These are phyloP conservation scores for Globisporangium middletonii DNA, from an alignment of 352 stramenopile species.

Conservation along the genomic window DNA sequence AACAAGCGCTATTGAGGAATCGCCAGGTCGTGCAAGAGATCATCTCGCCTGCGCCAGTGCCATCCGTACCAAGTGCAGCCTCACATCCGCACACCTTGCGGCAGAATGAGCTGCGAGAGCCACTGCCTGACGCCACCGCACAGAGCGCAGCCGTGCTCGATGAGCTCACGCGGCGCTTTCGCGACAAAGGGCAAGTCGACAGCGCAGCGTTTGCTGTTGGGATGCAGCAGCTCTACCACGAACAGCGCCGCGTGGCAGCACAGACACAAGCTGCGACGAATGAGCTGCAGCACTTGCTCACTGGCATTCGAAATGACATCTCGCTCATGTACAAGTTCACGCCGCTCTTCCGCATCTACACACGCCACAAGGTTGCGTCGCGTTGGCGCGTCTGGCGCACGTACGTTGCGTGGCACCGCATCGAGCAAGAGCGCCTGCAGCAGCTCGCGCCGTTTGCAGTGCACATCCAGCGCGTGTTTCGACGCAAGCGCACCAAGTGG, in stretches of 20 bases:
- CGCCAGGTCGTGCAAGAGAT: slow-evolving; percentile 48
- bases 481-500: slow-evolving; percentile 31
- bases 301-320: slow-evolving; percentile 31
- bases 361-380: slow-evolving; percentile 28
- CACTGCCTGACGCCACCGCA: not conserved
- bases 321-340: slow-evolving; percentile 55
- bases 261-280: slow-evolving; percentile 21
- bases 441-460: slow-evolving; percentile 39
- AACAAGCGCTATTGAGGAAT: slow-evolving; percentile 37
- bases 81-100: not conserved
- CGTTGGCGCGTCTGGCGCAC: slow-evolving; percentile 29
- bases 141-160: slow-evolving; percentile 5
- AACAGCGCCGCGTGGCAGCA: slow-evolving; percentile 21
- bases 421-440: slow-evolving; percentile 30
- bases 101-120: not conserved
- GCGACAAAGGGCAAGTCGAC: slow-evolving; percentile 19
- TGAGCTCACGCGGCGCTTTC: slow-evolving; percentile 4
- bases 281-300: slow-evolving; percentile 33
- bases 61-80: not conserved
- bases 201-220: slow-evolving; percentile 12
- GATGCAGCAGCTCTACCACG: slow-evolving; percentile 24
- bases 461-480: slow-evolving; percentile 56
- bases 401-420: slow-evolving; percentile 39
- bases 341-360: slow-evolving; percentile 53
- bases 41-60: slow-evolving; percentile 21